Evolutionary conservation across 768 basidiomycete genomes (phyloP).

Genomic region (Suillus tomentosus): DNA sequence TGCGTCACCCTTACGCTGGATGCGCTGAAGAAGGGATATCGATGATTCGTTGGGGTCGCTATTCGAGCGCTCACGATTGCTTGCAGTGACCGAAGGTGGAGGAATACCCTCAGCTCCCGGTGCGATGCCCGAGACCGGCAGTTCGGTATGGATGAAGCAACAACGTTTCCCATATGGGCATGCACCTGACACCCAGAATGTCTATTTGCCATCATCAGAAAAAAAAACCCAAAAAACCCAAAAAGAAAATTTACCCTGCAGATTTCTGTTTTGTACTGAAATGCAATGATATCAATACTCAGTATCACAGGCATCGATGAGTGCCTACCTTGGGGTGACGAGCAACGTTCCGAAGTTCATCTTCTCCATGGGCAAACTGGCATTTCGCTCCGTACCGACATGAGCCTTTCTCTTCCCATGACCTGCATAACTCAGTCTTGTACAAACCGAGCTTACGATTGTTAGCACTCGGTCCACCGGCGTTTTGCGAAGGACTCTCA

Average conservation of each 20-base stretch:
- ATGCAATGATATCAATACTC: slow-evolving; percentile 14
- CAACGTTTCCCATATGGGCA: slow-evolving; percentile 92
- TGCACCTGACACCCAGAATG: slow-evolving; percentile 92
- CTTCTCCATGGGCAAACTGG: slow-evolving; percentile 92
- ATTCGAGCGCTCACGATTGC: slow-evolving; percentile 69
- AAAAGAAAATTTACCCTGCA: slow-evolving; percentile 63
- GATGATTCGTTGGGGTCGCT: slow-evolving; percentile 78
- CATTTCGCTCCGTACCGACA: slow-evolving; percentile 89
- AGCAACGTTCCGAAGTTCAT: slow-evolving; percentile 80
- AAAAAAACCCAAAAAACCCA: not conserved
- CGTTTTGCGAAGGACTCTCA: slow-evolving; percentile 24
- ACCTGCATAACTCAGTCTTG: slow-evolving; percentile 88
- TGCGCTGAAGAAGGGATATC: slow-evolving; percentile 75
- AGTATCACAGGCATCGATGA: not conserved
- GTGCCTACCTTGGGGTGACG: slow-evolving; percentile 82
- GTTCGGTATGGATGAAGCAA: slow-evolving; percentile 91
- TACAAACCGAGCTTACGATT: slow-evolving; percentile 89
- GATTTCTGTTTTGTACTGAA: slow-evolving; percentile 90
- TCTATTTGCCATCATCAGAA: slow-evolving; percentile 44
- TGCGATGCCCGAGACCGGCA: slow-evolving; percentile 63
- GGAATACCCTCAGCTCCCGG: slow-evolving; percentile 55
- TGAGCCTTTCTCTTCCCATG: slow-evolving; percentile 90
- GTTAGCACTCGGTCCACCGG: slow-evolving; percentile 81
- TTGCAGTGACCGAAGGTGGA: slow-evolving; percentile 51
- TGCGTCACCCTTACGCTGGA: slow-evolving; percentile 65